These are phyloP conservation scores for Paramyrothecium sp. DNA, from an alignment of 2,329 filamentous ascomycete species.

Conservation along the genomic window DNA sequence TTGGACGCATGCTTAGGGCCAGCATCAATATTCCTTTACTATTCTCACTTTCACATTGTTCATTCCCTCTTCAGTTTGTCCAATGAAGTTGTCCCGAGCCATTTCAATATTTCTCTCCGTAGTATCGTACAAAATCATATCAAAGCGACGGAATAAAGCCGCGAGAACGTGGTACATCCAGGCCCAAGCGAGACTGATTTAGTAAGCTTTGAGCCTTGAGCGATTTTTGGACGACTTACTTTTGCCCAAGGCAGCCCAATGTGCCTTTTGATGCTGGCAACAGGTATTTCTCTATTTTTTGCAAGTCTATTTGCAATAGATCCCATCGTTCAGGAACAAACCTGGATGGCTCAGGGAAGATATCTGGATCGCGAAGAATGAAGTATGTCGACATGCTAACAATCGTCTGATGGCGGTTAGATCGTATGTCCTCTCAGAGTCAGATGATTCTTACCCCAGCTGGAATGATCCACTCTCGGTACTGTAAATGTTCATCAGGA, in stretches of 20 bases:
- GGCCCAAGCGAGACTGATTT: neutral
- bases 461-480: neutral
- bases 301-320: neutral
- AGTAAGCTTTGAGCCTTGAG: neutral
- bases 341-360: neutral
- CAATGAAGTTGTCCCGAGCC: neutral
- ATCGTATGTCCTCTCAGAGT: neutral
- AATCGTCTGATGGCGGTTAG: neutral
- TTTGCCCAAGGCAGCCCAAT: neutral
- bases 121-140: neutral
- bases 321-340: neutral
- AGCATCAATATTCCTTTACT: no score
- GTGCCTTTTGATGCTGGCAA: neutral
- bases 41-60: neutral
- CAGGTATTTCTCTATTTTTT: neutral
- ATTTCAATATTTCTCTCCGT: neutral
- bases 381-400: neutral
- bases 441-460: neutral
- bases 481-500: neutral
- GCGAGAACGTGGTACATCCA: neutral
- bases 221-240: neutral
- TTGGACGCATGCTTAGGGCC: no score
- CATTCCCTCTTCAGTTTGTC: neutral
- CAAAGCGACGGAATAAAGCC: neutral
- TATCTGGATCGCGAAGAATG: neutral